A percentile compares a stretch with the other conserved stretches of the same genome.
phyloP scores from a whole-genome alignment of 2,329 filamentous ascomycete genomes.

The Graphiopsis chlorocephala region DNA sequence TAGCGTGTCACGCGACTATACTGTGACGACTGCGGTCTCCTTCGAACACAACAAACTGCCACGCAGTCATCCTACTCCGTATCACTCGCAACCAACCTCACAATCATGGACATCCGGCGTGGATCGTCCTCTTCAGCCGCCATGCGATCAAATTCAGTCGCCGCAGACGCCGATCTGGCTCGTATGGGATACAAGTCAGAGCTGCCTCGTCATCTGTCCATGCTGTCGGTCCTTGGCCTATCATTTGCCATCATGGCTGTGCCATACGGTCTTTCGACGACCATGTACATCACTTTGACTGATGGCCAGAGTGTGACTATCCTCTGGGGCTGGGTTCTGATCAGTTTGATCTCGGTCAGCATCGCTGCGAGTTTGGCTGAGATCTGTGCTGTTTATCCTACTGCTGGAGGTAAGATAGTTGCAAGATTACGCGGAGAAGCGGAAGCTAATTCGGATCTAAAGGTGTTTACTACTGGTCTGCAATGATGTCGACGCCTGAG shows the following conservation, averaged over 20 bases:
- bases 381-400: conserved; percentile 67
- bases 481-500: conserved; percentile 63
- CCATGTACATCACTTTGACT: conserved; percentile 64
- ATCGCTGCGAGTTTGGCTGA: conserved; percentile 67
- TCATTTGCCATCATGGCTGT: conserved; percentile 76
- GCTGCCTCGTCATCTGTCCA: conserved; percentile 63
- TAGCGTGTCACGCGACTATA: not conserved
- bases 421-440: not conserved
- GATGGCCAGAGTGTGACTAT: conserved; percentile 69
- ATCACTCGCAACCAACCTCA: not conserved
- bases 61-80: not conserved
- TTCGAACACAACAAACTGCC: not conserved
- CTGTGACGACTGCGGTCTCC: not conserved
- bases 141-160: conserved; percentile 15
- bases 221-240: conserved; percentile 67
- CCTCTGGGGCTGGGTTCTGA: conserved; percentile 67
- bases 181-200: conserved; percentile 68
- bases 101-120: conserved; percentile 6
- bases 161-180: conserved; percentile 59
- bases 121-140: conserved; percentile 4
- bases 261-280: conserved; percentile 66
- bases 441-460: not conserved
- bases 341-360: conserved; percentile 60
- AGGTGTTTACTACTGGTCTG: conserved; percentile 66
- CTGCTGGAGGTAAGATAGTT: conserved; percentile 49